phyloP scores from a whole-genome alignment of 805 yeast genomes.

The Spathaspora boniae region DNA sequence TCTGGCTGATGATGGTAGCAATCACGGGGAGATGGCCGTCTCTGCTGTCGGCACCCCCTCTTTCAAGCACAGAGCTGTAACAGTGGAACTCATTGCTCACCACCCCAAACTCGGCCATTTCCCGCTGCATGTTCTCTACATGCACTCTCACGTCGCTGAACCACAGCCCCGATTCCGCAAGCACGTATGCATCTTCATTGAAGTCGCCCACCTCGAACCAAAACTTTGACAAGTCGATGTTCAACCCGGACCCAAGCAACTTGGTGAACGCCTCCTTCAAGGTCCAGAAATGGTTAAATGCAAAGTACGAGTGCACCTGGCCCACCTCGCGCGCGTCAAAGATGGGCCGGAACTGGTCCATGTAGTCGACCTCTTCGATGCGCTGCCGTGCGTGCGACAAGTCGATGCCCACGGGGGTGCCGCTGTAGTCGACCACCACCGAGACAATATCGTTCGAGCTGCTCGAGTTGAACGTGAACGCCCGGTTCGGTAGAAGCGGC shows the following conservation, averaged over 20 bases:
- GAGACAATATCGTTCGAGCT: slow-evolving; percentile 52
- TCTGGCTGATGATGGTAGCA: slow-evolving; percentile 14
- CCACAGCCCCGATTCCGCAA: slow-evolving; percentile 10
- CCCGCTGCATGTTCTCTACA: slow-evolving; percentile 3
- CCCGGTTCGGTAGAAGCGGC: slow-evolving; percentile 36
- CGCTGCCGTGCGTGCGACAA: slow-evolving; percentile 33
- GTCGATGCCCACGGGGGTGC: slow-evolving; percentile 32
- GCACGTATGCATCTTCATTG: not conserved
- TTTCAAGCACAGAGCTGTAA: slow-evolving; percentile 9
- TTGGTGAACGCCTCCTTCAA: slow-evolving; percentile 75
- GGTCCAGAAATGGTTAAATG: slow-evolving; percentile 69
- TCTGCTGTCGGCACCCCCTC: too few relatives aligned
- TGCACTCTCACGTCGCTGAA: slow-evolving; percentile 7
- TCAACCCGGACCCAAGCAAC: slow-evolving; percentile 56
- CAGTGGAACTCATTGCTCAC: slow-evolving; percentile 9
- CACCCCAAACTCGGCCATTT: slow-evolving; percentile 7
- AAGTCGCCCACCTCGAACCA: slow-evolving; percentile 12
- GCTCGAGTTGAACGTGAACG: slow-evolving; percentile 52
- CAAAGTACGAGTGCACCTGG: slow-evolving; percentile 26
- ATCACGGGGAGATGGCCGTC: slow-evolving; percentile 15
- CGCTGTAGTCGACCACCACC: slow-evolving; percentile 35
- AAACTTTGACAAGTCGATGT: slow-evolving; percentile 20
- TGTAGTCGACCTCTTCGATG: slow-evolving; percentile 21
- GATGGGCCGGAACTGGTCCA: slow-evolving; percentile 40
- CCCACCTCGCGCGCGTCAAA: slow-evolving; percentile 35